Evolutionary conservation across 345 rosid species (phyloP).

Genomic region (Gossypium australe): DNA sequence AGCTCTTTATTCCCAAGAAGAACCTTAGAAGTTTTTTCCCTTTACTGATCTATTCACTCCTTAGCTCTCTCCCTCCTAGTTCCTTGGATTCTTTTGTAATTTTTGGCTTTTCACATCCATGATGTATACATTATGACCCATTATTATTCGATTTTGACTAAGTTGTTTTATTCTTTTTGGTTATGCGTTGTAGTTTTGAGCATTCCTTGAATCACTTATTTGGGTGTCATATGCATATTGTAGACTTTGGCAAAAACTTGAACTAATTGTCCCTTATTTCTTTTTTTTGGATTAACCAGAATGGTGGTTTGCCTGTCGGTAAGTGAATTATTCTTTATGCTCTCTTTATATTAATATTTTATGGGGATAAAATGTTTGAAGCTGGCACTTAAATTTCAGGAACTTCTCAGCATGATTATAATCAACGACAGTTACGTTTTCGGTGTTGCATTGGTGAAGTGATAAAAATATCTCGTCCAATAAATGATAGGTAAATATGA

Average conservation of each 20-base stretch:
- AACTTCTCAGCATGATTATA: conserved; percentile 30
- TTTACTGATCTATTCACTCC: neutral
- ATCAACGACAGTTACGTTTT: conserved; percentile 18
- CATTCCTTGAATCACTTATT: neutral
- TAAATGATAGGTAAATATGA: conserved; percentile 40
- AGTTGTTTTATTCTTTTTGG: neutral
- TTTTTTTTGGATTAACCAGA: conserved; percentile 43
- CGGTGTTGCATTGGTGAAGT: conserved; percentile 70
- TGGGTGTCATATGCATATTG: neutral
- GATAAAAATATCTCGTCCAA: conserved; percentile 42
- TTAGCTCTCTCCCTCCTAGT: neutral
- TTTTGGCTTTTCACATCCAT: neutral
- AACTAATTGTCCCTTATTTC: conserved; percentile 28
- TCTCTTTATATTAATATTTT: conserved; percentile 5
- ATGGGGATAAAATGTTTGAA: conserved; percentile 2
- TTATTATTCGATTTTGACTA: neutral
- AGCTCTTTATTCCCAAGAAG: neutral
- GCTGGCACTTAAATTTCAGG: conserved; percentile 34
- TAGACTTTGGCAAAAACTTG: neutral
- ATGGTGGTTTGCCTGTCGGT: conserved; percentile 50
- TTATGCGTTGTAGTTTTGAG: neutral
- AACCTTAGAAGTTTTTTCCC: neutral
- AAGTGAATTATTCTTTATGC: conserved; percentile 18
- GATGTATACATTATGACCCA: neutral
- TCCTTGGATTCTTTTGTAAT: neutral